Base-by-base conservation (phyloP, 2,329 filamentous ascomycete species). In the Talaromyces sp. region DNA sequence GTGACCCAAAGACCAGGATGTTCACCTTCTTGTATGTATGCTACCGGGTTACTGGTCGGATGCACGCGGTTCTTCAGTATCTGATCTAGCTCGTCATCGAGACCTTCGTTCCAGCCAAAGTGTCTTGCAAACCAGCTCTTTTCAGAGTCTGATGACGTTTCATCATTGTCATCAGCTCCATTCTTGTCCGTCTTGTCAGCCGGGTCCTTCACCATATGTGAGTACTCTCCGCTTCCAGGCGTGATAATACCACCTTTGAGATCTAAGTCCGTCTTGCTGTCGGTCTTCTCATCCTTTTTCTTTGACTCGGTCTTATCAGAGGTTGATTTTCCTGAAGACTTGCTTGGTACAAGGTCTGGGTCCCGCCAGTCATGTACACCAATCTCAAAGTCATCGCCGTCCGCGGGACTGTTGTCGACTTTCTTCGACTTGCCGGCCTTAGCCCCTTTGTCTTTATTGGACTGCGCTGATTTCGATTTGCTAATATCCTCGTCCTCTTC, bases 1-100 rank as follows among this genome's bases (percentile, higher is more conserved):
- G 95, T 97, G n/a, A 99, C 92, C 93, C 93, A 98, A 4, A 99
- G 85, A 1, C 93, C 94, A 71, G 95, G 89, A 68, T 89, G 22
- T 60, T 69, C 4, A 60, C 57, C 24, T 66, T 66, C 37, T 14
- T 70, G 66, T 16, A 54, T 27, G 24, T 47, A 66, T 19, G 68
- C 35, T 35, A 67, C 69, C 45, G 68, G 70, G 35, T 64, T 58
- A 50, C 65, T 66, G 19, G 35, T 37, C 11, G 65, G 10, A 43
- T 59, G 56, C 5, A 52, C 37, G 22, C 56, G 54, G 41, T 50
- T 64, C 37, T 60, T 59, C 62, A 64, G 24, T 37, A 50, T 19
- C 56, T 62, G 47, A 60, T 56, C 63, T 33, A 65, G 31, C 54
- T 64, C 64, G 8, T 64, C 52, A 31, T 70, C 66, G 8, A 64